Percentiles rank a stretch among this genome's conserved stretches.
These are phyloP conservation scores for button mushroom (Agaricus bisporus) DNA, from an alignment of 768 basidiomycete genomes.

Conservation along the genomic window DNA sequence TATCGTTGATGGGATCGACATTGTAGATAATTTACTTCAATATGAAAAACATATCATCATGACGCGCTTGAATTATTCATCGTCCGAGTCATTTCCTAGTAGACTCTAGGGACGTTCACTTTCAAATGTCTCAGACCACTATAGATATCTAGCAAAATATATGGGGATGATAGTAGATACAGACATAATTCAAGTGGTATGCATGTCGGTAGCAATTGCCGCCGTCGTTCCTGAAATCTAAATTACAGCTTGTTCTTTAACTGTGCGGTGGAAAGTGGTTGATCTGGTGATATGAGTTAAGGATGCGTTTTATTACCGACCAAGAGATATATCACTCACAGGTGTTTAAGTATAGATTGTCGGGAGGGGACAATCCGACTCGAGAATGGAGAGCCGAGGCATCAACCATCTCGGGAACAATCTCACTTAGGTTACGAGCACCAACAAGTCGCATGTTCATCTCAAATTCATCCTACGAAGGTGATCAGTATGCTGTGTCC, in stretches of 20 bases:
- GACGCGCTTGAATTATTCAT: too few relatives aligned
- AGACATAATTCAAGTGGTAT: too few relatives aligned
- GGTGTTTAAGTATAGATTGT: constrained; percentile 8
- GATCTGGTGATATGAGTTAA: constrained; percentile 11
- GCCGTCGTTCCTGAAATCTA: neutral
- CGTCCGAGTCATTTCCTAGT: neutral
- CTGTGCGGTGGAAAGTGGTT: constrained; percentile 16
- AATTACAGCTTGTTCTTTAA: constrained; percentile 21
- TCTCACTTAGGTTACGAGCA: constrained; percentile 69
- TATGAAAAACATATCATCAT: too few relatives aligned
- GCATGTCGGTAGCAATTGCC: too few relatives aligned
- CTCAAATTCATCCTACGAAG: constrained; percentile 84
- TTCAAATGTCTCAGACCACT: too few relatives aligned
- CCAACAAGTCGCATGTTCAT: constrained; percentile 96
- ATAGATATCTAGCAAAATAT: too few relatives aligned
- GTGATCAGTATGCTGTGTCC: too few relatives aligned
- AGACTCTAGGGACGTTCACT: neutral
- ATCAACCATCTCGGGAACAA: constrained; percentile 89
- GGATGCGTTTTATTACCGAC: neutral
- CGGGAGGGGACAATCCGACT: constrained; percentile 4
- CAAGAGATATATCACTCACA: neutral
- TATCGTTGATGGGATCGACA: constrained; percentile 20
- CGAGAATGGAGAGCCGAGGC: constrained; percentile 30
- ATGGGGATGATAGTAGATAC: too few relatives aligned
- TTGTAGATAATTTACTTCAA: too few relatives aligned